Evolutionary conservation across 352 stramenopile species (phyloP).

Genomic region (Ochromonadaceae sp.): DNA sequence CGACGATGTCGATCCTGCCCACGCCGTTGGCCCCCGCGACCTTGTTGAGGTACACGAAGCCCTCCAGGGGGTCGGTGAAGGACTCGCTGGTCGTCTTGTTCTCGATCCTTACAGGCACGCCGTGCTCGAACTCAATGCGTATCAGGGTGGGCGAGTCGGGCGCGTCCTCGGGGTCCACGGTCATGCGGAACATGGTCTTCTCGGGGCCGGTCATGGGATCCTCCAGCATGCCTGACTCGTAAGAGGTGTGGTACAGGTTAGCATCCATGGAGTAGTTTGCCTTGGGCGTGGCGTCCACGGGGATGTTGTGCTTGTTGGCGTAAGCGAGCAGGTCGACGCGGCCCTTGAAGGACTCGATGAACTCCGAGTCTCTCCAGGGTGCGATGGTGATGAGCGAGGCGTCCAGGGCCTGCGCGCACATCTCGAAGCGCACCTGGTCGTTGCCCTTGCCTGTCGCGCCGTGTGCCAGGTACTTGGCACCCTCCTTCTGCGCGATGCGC

Average conservation of each 20-base stretch:
- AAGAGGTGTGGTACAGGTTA: conserved; percentile 96
- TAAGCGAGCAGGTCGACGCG: conserved; percentile 89
- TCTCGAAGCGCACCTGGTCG: conserved; percentile 96
- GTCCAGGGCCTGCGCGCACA: conserved; percentile 88
- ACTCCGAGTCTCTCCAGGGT: conserved; percentile 90
- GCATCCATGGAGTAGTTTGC: conserved; percentile 94
- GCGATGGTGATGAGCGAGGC: conserved; percentile 87
- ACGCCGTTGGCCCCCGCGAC: conserved; percentile 88
- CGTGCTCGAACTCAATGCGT: conserved; percentile 83
- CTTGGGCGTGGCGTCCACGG: conserved; percentile 88
- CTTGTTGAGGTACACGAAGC: conserved; percentile 94
- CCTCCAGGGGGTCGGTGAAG: conserved; percentile 73
- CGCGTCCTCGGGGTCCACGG: conserved; percentile 76
- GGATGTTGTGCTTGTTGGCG: conserved; percentile 86
- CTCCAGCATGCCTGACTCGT: conserved; percentile 87
- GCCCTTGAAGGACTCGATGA: conserved; percentile 96
- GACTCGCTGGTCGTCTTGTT: conserved; percentile 66
- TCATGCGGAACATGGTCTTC: conserved; percentile 96
- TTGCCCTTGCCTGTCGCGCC: conserved; percentile 97
- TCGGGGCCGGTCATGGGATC: conserved; percentile 75
- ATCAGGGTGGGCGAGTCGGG: conserved; percentile 54
- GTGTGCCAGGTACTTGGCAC: conserved; percentile 80
- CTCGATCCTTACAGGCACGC: conserved; percentile 74
- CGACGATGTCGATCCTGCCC: conserved; percentile 95
- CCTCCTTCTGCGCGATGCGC: conserved; percentile 71